Evolutionary conservation across 2,329 filamentous ascomycete species (phyloP).

Genomic region (Aspergillus hortae): DNA sequence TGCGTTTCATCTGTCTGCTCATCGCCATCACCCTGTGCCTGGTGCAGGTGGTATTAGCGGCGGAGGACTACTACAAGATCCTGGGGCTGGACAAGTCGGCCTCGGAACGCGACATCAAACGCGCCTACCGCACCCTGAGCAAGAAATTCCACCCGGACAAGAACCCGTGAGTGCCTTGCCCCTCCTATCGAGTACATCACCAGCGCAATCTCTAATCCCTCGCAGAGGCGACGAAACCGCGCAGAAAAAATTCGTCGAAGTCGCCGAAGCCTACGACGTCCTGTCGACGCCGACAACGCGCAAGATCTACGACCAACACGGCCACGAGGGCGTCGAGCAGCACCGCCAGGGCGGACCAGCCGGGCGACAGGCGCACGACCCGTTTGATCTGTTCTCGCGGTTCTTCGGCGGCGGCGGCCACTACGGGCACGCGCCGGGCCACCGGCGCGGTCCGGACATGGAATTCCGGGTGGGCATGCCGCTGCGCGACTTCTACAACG

Average conservation of each 20-base stretch:
- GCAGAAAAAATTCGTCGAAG: constrained; percentile 85
- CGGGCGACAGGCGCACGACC: constrained; percentile 64
- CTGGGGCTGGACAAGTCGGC: constrained; percentile 77
- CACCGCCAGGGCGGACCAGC: constrained; percentile 68
- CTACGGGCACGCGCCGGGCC: constrained; percentile 68
- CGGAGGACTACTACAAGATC: constrained; percentile 59
- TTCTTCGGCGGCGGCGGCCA: constrained; percentile 94
- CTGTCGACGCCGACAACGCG: constrained; percentile 76
- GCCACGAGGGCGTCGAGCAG: constrained; percentile 84
- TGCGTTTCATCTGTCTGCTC: constrained; percentile 34
- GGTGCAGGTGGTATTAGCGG: constrained; percentile 37
- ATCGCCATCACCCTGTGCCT: constrained; percentile 34
- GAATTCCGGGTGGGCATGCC: constrained; percentile 78
- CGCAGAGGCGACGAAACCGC: constrained; percentile 71
- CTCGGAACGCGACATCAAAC: constrained; percentile 84
- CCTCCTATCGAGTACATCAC: neutral
- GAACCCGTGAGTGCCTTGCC: constrained; percentile 68
- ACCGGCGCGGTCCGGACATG: constrained; percentile 81
- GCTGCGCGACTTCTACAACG: constrained; percentile 89
- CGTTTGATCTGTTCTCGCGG: constrained; percentile 91
- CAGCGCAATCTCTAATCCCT: neutral
- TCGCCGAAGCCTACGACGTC: constrained; percentile 93
- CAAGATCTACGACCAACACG: constrained; percentile 89
- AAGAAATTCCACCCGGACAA: constrained; percentile 98
- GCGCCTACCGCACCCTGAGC: constrained; percentile 83